These are phyloP conservation scores for Exutisphaerella laricina DNA, from an alignment of 2,329 filamentous ascomycete species.

Conservation along the genomic window DNA sequence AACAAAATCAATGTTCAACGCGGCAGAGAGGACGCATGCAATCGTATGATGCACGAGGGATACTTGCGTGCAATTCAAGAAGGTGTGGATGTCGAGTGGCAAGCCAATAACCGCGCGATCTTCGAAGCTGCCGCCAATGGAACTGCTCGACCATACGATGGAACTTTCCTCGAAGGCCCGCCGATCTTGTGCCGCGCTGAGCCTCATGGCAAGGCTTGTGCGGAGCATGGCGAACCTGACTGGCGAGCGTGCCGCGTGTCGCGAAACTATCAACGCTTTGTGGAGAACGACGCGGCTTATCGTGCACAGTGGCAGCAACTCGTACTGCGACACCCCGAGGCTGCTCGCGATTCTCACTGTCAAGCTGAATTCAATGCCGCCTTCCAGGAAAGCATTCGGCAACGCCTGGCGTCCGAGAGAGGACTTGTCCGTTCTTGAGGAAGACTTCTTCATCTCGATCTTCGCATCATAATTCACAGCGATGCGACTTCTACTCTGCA, in stretches of 20 bases:
- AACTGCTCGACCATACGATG: conserved; percentile 1
- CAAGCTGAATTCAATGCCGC: no score
- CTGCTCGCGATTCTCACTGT: background rate
- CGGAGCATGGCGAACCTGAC: conserved; percentile 10
- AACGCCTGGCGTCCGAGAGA: no score
- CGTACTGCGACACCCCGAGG: background rate
- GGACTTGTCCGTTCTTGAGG: no score
- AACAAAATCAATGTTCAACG: conserved; percentile 18
- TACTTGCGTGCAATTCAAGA: conserved; percentile 3
- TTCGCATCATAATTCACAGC: no score
- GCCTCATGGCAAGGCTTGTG: conserved; percentile 11
- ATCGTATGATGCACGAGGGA: conserved; percentile 6
- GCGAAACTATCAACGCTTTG: background rate
- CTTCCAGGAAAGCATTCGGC: no score
- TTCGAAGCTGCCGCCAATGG: conserved; percentile 4
- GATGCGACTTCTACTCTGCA: no score
- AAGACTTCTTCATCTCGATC: no score
- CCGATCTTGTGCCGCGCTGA: conserved; percentile 6
- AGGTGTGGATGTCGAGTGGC: conserved; percentile 6
- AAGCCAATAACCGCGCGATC: conserved; percentile 3
- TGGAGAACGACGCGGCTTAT: conserved; percentile 5
- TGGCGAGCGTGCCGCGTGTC: conserved; percentile 15
- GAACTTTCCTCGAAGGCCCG: conserved; percentile 11
- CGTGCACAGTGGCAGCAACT: background rate
- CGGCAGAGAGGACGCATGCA: conserved; percentile 2